Percentiles rank a stretch among this genome's conserved stretches.
These are phyloP conservation scores for Nicotiana tomentosiformis DNA, from an alignment of 257 asterid genomes.

Conservation along the genomic window DNA sequence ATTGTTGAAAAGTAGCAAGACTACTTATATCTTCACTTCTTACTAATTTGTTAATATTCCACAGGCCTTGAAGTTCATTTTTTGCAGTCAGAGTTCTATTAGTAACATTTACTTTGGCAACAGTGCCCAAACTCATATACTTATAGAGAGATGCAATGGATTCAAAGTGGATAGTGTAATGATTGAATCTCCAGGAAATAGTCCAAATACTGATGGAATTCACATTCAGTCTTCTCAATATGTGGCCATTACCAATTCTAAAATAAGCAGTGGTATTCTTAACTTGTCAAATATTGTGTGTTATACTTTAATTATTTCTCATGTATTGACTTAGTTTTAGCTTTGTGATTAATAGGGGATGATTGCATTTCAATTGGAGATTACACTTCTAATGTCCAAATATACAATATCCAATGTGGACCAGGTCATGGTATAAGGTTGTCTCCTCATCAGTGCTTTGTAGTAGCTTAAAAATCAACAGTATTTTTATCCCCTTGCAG, in stretches of 20 bases:
- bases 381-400: constrained; percentile 32
- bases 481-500: neutral
- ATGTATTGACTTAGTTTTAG: neutral
- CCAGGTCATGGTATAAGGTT: constrained; percentile 92
- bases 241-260: constrained; percentile 37
- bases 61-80: constrained; percentile 52
- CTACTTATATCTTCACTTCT: neutral
- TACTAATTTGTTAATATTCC: neutral
- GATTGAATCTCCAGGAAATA: constrained; percentile 50
- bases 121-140: constrained; percentile 65
- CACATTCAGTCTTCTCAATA: constrained; percentile 54
- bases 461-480: neutral
- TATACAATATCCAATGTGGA: constrained; percentile 50
- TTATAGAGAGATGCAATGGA: constrained; percentile 26
- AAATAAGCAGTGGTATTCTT: constrained; percentile 38
- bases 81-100: constrained; percentile 44
- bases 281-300: neutral
- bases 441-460: neutral
- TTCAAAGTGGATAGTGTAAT: constrained; percentile 34
- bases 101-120: constrained; percentile 34
- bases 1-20: neutral
- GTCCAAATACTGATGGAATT: constrained; percentile 82
- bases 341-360: constrained; percentile 38
- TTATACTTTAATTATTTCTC: neutral
- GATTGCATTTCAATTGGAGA: constrained; percentile 84